Percentiles rank a stretch among this genome's conserved stretches.
Evolutionary conservation across 331 rosid species (phyloP).

Genomic region (Malus hybrid): DNA sequence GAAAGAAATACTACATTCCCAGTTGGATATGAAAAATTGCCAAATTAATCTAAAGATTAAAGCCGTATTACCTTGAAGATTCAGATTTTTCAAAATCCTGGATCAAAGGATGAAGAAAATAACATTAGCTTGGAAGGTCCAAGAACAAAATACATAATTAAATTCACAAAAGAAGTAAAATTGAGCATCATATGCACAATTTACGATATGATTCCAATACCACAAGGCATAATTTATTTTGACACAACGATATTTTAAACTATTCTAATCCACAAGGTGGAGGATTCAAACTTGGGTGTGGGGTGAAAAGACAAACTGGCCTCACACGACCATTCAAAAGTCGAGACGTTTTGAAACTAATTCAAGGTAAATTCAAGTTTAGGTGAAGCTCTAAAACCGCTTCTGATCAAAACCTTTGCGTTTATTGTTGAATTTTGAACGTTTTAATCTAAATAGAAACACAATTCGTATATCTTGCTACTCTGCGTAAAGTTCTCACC

Average conservation of each 20-base stretch:
- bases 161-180: neutral
- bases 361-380: neutral
- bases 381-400: neutral
- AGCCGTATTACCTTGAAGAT: constrained; percentile 36
- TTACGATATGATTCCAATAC: neutral
- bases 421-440: neutral
- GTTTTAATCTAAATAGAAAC: neutral
- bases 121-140: neutral
- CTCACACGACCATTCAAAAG: no score
- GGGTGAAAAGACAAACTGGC: neutral
- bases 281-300: neutral
- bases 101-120: constrained; percentile 12
- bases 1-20: neutral
- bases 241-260: no score
- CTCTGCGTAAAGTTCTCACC: neutral
- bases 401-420: neutral
- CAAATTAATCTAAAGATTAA: neutral
- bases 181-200: neutral
- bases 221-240: no score
- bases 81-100: constrained; percentile 45
- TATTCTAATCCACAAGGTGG: neutral
- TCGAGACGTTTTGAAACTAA: neutral
- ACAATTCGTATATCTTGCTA: neutral
- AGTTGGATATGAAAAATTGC: neutral
- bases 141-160: neutral